These are phyloP conservation scores for Fusarium devonianum DNA, from an alignment of 2,329 filamentous ascomycete genomes.

Conservation along the genomic window DNA sequence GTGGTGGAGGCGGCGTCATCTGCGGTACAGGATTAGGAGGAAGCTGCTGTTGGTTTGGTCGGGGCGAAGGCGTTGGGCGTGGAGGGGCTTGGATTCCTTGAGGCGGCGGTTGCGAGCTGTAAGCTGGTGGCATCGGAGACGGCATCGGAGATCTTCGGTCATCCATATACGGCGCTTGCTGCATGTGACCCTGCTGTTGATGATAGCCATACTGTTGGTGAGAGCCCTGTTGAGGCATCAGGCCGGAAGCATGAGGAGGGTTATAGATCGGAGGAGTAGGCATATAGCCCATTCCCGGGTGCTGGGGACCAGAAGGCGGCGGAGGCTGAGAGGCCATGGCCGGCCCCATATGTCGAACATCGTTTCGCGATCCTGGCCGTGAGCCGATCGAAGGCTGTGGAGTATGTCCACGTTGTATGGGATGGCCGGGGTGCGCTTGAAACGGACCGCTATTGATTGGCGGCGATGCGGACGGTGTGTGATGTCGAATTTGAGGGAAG, in stretches of 20 bases:
- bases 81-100: conserved; percentile 54
- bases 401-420: conserved; percentile 73
- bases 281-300: conserved; percentile 78
- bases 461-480: conserved; percentile 85
- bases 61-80: conserved; percentile 66
- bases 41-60: conserved; percentile 61
- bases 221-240: conserved; percentile 36
- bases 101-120: conserved; percentile 64
- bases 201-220: conserved; percentile 35
- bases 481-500: conserved; percentile 84
- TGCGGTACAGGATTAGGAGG: conserved; percentile 57
- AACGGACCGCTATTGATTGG: conserved; percentile 84
- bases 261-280: conserved; percentile 88
- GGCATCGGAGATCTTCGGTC: conserved; percentile 64
- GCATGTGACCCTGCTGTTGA: conserved; percentile 37
- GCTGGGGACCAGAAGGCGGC: conserved; percentile 62
- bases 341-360: conserved; percentile 76
- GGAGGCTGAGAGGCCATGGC: conserved; percentile 72
- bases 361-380: conserved; percentile 74
- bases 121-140: conserved; percentile 72
- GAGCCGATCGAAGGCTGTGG: conserved; percentile 79
- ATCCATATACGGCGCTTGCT: conserved; percentile 75
- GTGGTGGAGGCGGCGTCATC: conserved; percentile 62
- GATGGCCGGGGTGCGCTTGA: conserved; percentile 53
- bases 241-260: conserved; percentile 49